These are phyloP conservation scores for Sugiyamaella xylanicola DNA, from an alignment of 1,139 yeast species.

Conservation along the genomic window DNA sequence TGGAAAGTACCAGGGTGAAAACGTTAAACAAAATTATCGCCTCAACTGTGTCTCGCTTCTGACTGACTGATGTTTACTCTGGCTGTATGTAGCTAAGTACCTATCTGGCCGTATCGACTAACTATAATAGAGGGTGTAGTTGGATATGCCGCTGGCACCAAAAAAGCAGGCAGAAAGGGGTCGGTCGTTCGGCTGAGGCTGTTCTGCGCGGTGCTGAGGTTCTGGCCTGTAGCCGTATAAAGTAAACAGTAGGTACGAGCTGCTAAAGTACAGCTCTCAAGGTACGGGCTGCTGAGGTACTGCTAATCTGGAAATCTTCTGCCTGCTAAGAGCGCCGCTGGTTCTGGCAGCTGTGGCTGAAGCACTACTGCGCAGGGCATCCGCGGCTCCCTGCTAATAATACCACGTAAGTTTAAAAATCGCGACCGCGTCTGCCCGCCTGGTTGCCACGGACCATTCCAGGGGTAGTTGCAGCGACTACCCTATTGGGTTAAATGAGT, in stretches of 20 bases:
- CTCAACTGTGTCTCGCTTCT: neutral
- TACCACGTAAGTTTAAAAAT: constrained; percentile 1
- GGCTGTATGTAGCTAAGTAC: neutral
- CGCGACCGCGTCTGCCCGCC: neutral
- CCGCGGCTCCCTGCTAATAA: no score
- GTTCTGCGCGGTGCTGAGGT: no score
- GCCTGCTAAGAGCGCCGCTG: no score
- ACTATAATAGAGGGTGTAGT: neutral
- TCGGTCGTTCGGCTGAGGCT: neutral
- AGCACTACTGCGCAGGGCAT: no score
- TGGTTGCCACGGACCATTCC: neutral
- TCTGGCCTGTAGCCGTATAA: no score
- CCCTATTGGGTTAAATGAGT: neutral
- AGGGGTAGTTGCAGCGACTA: neutral
- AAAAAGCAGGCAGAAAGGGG: neutral
- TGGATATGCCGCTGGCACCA: neutral
- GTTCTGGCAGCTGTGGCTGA: no score
- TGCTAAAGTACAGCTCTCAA: no score
- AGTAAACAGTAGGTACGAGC: no score
- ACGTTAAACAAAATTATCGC: neutral
- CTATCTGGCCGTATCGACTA: neutral
- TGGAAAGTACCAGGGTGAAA: neutral
- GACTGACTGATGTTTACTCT: neutral
- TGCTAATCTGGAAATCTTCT: no score
- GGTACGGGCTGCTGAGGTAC: no score